These are phyloP conservation scores for Periglandula ipomoeae DNA, from an alignment of 2,329 filamentous ascomycete genomes.

Conservation along the genomic window DNA sequence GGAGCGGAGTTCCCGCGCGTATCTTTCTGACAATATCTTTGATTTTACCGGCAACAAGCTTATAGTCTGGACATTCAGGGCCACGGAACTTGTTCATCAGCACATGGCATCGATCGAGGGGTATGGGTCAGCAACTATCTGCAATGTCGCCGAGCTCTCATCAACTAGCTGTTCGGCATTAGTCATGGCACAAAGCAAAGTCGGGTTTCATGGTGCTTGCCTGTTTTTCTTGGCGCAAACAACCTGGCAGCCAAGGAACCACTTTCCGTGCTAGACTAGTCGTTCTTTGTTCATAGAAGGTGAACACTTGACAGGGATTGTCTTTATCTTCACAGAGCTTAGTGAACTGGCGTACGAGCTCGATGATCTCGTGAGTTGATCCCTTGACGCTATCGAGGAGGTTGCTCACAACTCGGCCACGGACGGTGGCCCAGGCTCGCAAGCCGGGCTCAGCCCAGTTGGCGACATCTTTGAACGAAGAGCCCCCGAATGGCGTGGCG, in stretches of 20 bases:
- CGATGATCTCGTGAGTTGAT: not conserved
- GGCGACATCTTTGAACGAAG: not conserved
- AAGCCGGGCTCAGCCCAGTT: conserved; percentile 8
- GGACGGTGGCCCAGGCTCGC: not conserved
- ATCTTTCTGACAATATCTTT: conserved; percentile 10
- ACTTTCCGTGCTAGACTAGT: not conserved
- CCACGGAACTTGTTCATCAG: not conserved
- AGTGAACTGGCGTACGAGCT: not conserved
- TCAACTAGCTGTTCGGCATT: conserved; percentile 9
- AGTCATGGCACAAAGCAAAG: conserved; percentile 11
- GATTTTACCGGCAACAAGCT: not conserved
- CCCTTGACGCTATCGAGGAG: not conserved
- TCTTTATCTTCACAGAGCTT: not conserved
- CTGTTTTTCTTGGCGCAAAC: conserved; percentile 16
- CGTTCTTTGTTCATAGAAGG: not conserved
- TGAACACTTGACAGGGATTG: conserved; percentile 5
- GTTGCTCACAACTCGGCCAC: not conserved
- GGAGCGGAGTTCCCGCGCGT: conserved; percentile 8
- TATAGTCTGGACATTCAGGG: conserved; percentile 10
- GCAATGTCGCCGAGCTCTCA: not conserved
- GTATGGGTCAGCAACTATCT: conserved; percentile 9
- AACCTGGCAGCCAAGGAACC: conserved; percentile 8
- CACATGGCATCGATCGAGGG: not conserved
- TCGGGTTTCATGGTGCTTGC: not conserved
- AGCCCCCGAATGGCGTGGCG: not conserved